These are phyloP conservation scores for Cryptosporidium bovis DNA, from an alignment of 169 alveolate genomes.

Conservation along the genomic window DNA sequence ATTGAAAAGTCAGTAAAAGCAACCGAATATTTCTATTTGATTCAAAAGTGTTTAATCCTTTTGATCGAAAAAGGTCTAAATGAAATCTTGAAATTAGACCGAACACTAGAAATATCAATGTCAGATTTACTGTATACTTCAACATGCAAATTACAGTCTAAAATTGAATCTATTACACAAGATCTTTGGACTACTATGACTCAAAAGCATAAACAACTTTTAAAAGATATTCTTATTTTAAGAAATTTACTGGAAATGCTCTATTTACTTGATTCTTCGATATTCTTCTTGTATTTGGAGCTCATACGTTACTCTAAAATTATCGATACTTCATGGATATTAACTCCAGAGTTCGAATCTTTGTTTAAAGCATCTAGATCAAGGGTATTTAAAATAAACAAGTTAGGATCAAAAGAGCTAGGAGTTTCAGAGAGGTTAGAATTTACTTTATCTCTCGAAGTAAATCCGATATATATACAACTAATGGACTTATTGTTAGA, in stretches of 20 bases:
- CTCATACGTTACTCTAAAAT: constrained; percentile 12
- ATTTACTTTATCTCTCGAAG: constrained; percentile 52
- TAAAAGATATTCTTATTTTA: constrained; percentile 35
- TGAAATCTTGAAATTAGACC: constrained; percentile 46
- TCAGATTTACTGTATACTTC: constrained; percentile 34
- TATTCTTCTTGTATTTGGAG: constrained; percentile 32
- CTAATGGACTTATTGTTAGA: constrained; percentile 27
- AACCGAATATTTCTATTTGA: constrained; percentile 20
- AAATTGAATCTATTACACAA: constrained; percentile 42
- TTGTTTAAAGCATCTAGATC: constrained; percentile 59
- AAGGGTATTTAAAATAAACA: constrained; percentile 21
- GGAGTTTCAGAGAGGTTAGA: not conserved
- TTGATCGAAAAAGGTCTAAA: constrained; percentile 58
- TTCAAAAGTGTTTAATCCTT: constrained; percentile 18
- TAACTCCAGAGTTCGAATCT: constrained; percentile 62
- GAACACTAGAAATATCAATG: constrained; percentile 18
- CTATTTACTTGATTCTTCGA: constrained; percentile 36
- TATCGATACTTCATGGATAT: constrained; percentile 54
- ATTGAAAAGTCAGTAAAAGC: constrained; percentile 64
- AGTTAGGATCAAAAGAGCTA: not conserved
- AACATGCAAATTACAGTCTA: constrained; percentile 11
- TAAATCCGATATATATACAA: constrained; percentile 49
- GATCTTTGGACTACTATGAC: constrained; percentile 43
- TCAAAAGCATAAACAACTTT: constrained; percentile 2
- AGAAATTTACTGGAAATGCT: constrained; percentile 40